Evolutionary conservation across 768 basidiomycete species (phyloP).

Genomic region (Rhizopogon salebrosus): DNA sequence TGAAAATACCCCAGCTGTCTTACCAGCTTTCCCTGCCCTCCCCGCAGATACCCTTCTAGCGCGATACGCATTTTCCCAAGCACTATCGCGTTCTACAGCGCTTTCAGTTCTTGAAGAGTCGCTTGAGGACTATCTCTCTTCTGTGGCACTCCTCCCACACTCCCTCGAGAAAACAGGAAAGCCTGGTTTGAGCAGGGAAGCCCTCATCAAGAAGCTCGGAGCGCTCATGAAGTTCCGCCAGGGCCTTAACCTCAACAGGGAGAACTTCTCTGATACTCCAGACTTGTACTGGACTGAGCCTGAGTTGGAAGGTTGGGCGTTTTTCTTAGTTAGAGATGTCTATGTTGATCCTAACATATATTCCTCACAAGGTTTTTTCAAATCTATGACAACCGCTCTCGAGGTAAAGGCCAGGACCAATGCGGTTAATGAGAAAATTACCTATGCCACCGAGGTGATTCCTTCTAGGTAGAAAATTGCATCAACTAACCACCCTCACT

Average conservation of each 20-base stretch:
- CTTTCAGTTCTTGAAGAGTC: constrained; percentile 84
- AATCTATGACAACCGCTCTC: constrained; percentile 76
- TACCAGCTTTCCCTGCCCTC: constrained; percentile 47
- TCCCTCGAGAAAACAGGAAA: constrained; percentile 74
- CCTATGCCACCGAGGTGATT: constrained; percentile 74
- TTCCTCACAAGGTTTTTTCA: constrained; percentile 60
- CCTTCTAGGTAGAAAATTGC: background rate
- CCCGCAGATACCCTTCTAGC: constrained; percentile 73
- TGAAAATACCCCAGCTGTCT: constrained; percentile 37
- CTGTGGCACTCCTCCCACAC: constrained; percentile 76
- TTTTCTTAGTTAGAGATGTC: background rate
- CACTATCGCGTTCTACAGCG: constrained; percentile 83
- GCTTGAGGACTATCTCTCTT: constrained; percentile 77
- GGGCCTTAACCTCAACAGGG: constrained; percentile 82
- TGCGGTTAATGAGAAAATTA: constrained; percentile 88
- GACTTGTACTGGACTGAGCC: constrained; percentile 96
- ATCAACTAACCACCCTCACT: constrained; percentile 1
- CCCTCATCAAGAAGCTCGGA: constrained; percentile 89
- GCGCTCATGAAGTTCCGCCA: constrained; percentile 90
- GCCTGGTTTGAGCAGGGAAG: constrained; percentile 74
- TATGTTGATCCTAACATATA: background rate
- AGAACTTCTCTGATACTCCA: constrained; percentile 84
- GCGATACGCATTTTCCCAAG: constrained; percentile 89
- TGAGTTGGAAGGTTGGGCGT: constrained; percentile 67
- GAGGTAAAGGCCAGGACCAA: constrained; percentile 81